Evolutionary conservation across 2,329 filamentous ascomycete genomes (phyloP).

Genomic region (Colletotrichum tanaceti): DNA sequence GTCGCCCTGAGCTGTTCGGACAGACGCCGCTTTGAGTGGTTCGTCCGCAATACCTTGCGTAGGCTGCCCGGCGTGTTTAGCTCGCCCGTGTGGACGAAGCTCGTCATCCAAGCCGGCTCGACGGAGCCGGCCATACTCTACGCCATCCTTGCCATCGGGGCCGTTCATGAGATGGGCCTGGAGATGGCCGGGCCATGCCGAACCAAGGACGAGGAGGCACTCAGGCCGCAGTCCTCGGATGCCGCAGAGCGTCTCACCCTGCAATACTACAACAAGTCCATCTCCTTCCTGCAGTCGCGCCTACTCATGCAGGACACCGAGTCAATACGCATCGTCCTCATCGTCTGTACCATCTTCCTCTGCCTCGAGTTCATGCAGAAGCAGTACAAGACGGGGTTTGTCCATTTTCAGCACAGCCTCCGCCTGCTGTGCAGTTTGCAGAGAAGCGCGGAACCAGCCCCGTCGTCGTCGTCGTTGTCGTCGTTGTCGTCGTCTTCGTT

Average conservation of each 20-base stretch:
- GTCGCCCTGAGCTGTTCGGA: not conserved
- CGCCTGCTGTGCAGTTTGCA: conserved; percentile 47
- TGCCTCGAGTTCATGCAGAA: conserved; percentile 52
- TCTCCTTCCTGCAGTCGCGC: conserved; percentile 51
- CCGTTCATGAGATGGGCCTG: not conserved
- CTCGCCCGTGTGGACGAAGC: conserved; percentile 53
- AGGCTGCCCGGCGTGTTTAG: conserved; percentile 53
- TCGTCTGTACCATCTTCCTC: conserved; percentile 53
- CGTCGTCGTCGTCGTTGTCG: too few relatives aligned
- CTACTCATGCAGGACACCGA: conserved; percentile 44
- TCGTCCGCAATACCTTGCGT: conserved; percentile 51
- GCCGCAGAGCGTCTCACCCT: conserved; percentile 45
- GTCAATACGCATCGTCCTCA: conserved; percentile 52
- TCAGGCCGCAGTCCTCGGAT: conserved; percentile 2
- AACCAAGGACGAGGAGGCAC: conserved; percentile 46
- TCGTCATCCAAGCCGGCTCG: conserved; percentile 52
- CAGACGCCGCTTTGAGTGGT: conserved; percentile 55
- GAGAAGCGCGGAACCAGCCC: conserved; percentile 35
- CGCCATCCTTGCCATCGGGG: conserved; percentile 46
- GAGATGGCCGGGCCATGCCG: conserved; percentile 43
- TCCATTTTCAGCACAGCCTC: conserved; percentile 58
- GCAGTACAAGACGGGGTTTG: conserved; percentile 50
- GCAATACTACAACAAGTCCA: conserved; percentile 53
- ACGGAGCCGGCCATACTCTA: conserved; percentile 55
- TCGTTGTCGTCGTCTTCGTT: too few relatives aligned